Evolutionary conservation across 805 yeast species (phyloP).

Genomic region (Blastobotrys peoriensis): DNA sequence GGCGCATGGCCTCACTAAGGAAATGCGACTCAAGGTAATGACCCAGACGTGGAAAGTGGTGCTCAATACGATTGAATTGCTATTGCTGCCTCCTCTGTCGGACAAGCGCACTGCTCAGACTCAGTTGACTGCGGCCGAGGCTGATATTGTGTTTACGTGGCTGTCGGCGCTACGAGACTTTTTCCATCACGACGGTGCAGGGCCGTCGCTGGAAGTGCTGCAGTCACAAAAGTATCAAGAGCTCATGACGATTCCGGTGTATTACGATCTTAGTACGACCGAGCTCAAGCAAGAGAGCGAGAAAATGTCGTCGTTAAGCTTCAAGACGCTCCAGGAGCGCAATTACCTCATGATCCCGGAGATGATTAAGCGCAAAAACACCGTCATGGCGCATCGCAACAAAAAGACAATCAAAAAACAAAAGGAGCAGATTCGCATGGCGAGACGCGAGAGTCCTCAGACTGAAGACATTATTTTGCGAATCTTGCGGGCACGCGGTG

Average conservation of each 20-base stretch:
- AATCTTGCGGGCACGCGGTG: conserved; percentile 60
- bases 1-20: conserved; percentile 52
- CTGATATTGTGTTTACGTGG: conserved; percentile 69
- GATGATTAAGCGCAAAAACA: conserved; percentile 55
- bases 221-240: conserved; percentile 60
- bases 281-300: conserved; percentile 55
- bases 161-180: conserved; percentile 61
- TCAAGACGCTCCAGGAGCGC: conserved; percentile 43
- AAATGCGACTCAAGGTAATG: conserved; percentile 58
- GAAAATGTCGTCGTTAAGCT: conserved; percentile 48
- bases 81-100: conserved; percentile 65
- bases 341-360: conserved; percentile 38
- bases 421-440: conserved; percentile 41
- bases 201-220: conserved; percentile 62
- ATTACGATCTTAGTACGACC: conserved; percentile 47
- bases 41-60: conserved; percentile 75
- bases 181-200: conserved; percentile 75
- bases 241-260: conserved; percentile 55
- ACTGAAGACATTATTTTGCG: conserved; percentile 69
- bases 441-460: conserved; percentile 39
- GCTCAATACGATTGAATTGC: conserved; percentile 58
- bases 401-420: conserved; percentile 46
- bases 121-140: conserved; percentile 51
- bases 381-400: conserved; percentile 69
- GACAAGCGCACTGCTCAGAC: conserved; percentile 32